phyloP scores from a whole-genome alignment of 371 early-diverging fungal species.

The Actinomortierella wolfii region DNA sequence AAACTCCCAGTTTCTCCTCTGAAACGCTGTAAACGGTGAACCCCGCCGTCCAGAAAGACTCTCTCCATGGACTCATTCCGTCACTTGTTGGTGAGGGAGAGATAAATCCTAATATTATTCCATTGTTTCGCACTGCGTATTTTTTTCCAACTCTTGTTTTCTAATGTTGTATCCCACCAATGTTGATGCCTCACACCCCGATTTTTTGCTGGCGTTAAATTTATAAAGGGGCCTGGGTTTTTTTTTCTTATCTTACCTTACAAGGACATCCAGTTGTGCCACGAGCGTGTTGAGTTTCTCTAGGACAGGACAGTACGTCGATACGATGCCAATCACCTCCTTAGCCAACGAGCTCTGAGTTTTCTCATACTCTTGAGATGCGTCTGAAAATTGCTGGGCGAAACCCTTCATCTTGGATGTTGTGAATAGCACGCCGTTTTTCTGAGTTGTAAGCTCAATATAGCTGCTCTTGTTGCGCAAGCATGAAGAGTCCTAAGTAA shows the following conservation, averaged over 20 bases:
- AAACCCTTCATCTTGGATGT: conserved; percentile 65
- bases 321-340: conserved; percentile 84
- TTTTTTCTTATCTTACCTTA: conserved; percentile 51
- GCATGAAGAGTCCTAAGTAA: conserved; percentile 60
- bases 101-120: too few relatives aligned
- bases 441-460: conserved; percentile 89
- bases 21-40: too few relatives aligned
- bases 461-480: conserved; percentile 71
- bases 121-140: too few relatives aligned
- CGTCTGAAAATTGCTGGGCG: conserved; percentile 26
- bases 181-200: too few relatives aligned
- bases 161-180: too few relatives aligned
- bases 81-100: too few relatives aligned
- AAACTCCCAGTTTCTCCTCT: too few relatives aligned
- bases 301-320: conserved; percentile 81
- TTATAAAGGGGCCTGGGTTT: too few relatives aligned
- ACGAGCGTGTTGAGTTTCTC: conserved; percentile 76
- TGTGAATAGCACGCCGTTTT: conserved; percentile 89
- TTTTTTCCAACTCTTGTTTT: too few relatives aligned
- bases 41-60: too few relatives aligned
- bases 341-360: conserved; percentile 79
- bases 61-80: too few relatives aligned
- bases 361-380: conserved; percentile 62
- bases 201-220: too few relatives aligned
- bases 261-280: conserved; percentile 87